Base-by-base conservation (phyloP, 208 protist genomes). In the Leishmania arabica region DNA sequence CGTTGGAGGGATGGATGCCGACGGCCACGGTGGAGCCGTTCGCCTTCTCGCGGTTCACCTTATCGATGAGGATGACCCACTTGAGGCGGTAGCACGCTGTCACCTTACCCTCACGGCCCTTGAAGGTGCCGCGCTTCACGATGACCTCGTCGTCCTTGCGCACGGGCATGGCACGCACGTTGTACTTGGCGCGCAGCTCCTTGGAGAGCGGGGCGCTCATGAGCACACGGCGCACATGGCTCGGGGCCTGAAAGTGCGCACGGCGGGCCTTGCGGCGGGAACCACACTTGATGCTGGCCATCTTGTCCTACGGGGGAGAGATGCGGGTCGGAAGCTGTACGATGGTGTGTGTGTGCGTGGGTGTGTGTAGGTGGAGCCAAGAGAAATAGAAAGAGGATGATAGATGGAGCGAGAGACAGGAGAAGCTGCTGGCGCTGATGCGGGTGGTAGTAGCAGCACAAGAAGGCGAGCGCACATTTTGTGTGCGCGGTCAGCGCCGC, bases 61-160 rank as follows among this genome's bases (percentile, higher is more conserved):
- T 98, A 82, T 99, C 99, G 85, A 99, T 95, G 96, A 99, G 97
- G 89, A 99, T 99, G 62, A 99, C 96, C 93, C 97, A 99, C 93
- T 99, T 99, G 84, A 99, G 96, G 85, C 99, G 98, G 98, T 99
- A 99, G 88, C 98, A 98, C 62, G 88, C 88, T 62, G 96, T 97
- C 78, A 99, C 98, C 93, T 99, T 99, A 71, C 99, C 99, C 79
- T 97, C 94, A 64, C 92, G 85, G 60, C 95, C 96, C 94, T 99
- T 99, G 92, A 98, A 96, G 80, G 84, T 89, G 78, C 99, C 99
- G 66, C 93, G 93, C 92, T 98, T 97, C 77, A 99, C 95, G 80
- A 95, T 90, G 69, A 99, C 99, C 92, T 99, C 99, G 87, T 99
- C 99, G 78, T 99, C 99, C 90, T 99, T 99, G 87, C 99, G 98